A percentile compares a stretch with the other conserved stretches of the same genome.
Evolutionary conservation across 2,329 filamentous ascomycete genomes (phyloP).

Genomic region (Pseudogymnoascus sp.): DNA sequence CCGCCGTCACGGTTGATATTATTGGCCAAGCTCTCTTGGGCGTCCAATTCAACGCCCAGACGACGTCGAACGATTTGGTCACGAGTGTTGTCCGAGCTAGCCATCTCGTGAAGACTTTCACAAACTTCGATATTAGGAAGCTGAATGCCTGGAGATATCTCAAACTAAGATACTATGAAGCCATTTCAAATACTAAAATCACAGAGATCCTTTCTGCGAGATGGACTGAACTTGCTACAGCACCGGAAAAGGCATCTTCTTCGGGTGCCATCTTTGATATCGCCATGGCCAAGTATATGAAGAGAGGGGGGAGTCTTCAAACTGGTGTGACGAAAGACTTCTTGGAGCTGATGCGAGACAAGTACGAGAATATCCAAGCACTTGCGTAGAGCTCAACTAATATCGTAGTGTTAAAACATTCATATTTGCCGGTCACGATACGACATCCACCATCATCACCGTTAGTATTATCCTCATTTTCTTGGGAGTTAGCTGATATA

Average conservation of each 20-base stretch:
- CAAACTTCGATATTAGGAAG: neutral
- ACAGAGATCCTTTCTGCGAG: neutral
- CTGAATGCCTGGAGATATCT: conserved; percentile 5
- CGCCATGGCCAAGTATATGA: conserved; percentile 13
- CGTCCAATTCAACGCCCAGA: conserved; percentile 13
- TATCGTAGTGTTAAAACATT: conserved; percentile 15
- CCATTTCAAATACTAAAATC: neutral
- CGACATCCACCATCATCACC: conserved; percentile 12
- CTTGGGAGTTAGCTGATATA: neutral
- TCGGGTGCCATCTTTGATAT: conserved; percentile 12
- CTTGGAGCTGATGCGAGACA: conserved; percentile 12
- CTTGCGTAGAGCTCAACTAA: neutral
- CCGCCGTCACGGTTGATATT: conserved; percentile 12
- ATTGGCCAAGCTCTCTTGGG: conserved; percentile 12
- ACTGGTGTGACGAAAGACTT: conserved; percentile 11
- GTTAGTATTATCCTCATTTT: neutral
- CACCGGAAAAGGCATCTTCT: neutral
- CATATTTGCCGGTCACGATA: conserved; percentile 24
- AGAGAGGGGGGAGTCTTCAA: conserved; percentile 7
- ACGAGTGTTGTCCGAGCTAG: conserved; percentile 3
- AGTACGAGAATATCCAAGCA: conserved; percentile 8
- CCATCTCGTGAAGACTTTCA: neutral
- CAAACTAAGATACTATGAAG: conserved; percentile 3
- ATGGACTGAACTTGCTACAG: neutral
- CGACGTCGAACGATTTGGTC: conserved; percentile 3